Conservation (phyloP, 257 asterid genomes). For the Anisodus acutangulus region DNA sequence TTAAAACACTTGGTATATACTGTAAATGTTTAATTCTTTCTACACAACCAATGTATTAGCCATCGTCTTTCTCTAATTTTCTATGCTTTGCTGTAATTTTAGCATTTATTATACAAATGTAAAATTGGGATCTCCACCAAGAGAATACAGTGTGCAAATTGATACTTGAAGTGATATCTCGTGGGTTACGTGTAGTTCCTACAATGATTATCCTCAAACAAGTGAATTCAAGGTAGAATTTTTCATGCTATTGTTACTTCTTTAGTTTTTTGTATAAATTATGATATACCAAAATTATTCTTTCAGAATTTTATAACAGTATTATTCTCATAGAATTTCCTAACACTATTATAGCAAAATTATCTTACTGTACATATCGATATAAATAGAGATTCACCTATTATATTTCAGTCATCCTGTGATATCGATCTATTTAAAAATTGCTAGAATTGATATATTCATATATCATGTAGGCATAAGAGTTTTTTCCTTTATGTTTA, state of each 20-base stretch:
- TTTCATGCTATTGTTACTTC: constrained; percentile 21
- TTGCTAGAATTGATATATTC: too few species aligned
- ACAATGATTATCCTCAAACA: constrained; percentile 68
- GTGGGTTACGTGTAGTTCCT: constrained; percentile 82
- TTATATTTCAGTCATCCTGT: too few species aligned
- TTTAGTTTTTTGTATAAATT: neutral
- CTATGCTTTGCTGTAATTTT: constrained; percentile 32
- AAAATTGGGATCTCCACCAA: constrained; percentile 83
- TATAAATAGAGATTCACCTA: too few species aligned
- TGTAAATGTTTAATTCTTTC: neutral
- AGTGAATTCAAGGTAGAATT: constrained; percentile 78
- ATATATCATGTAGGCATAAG: too few species aligned
- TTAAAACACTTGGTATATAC: constrained; percentile 8
- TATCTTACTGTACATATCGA: too few species aligned
- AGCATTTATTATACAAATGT: constrained; percentile 86
- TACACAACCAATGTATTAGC: neutral
- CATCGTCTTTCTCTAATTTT: neutral
- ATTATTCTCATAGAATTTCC: too few species aligned
- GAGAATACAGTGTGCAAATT: constrained; percentile 74
- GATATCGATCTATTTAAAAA: too few species aligned
- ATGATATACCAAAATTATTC: neutral
- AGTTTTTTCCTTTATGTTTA: too few species aligned
- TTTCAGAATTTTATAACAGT: neutral
- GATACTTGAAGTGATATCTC: constrained; percentile 86
- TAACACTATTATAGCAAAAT: too few species aligned